Evolutionary conservation across 1,284 basidiomycete genomes (phyloP).

Genomic region (Porogramme epimiltina): DNA sequence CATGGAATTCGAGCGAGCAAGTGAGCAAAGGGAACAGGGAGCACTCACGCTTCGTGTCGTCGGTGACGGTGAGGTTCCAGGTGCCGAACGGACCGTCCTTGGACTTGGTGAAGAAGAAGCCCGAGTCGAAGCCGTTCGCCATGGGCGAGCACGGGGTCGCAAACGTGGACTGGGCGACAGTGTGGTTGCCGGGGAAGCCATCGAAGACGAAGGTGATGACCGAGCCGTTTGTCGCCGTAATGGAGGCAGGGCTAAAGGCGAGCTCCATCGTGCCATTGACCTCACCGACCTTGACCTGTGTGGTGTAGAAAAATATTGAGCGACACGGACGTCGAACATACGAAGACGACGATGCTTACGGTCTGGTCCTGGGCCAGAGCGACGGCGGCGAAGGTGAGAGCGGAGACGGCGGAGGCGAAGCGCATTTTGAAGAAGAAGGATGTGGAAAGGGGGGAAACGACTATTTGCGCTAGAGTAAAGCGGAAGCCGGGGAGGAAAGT

Average conservation of each 20-base stretch:
- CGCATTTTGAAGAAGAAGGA: not conserved
- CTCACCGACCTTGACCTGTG: slow-evolving; percentile 35
- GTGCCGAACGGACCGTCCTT: slow-evolving; percentile 29
- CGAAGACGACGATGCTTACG: too few species aligned
- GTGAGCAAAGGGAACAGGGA: too few species aligned
- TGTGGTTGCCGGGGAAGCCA: slow-evolving; percentile 52
- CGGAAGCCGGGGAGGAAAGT: too few species aligned
- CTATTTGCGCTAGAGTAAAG: too few species aligned
- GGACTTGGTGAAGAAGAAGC: slow-evolving; percentile 34
- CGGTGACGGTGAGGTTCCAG: slow-evolving; percentile 48
- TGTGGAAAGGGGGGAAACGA: slow-evolving; percentile 1
- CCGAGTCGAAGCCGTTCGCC: slow-evolving; percentile 50
- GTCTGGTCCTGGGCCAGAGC: slow-evolving; percentile 20
- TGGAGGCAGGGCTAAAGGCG: slow-evolving; percentile 44
- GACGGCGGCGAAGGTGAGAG: slow-evolving; percentile 15
- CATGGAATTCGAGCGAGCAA: not conserved
- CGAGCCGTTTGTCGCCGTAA: slow-evolving; percentile 46
- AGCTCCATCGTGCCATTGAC: slow-evolving; percentile 35
- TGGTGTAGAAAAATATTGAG: not conserved
- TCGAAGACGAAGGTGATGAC: slow-evolving; percentile 50
- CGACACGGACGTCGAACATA: not conserved
- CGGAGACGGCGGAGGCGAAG: slow-evolving; percentile 18
- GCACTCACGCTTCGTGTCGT: slow-evolving; percentile 42
- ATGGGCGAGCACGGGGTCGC: slow-evolving; percentile 45
- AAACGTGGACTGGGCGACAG: slow-evolving; percentile 54